These are phyloP conservation scores for Candida sp. DNA, from an alignment of 1,139 yeast genomes.

Conservation along the genomic window DNA sequence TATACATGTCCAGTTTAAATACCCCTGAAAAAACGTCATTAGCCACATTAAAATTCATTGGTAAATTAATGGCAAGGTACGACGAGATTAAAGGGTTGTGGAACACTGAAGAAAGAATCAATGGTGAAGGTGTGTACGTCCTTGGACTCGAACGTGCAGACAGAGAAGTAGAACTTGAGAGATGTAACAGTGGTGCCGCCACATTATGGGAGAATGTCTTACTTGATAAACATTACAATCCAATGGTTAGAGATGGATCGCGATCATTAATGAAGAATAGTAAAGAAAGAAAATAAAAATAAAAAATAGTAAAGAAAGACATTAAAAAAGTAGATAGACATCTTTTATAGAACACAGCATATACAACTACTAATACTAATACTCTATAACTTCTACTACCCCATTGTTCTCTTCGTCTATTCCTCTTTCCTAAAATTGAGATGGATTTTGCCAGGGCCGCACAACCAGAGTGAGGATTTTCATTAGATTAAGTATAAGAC, in stretches of 20 bases:
- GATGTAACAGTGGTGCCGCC: conserved; percentile 84
- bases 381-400: not conserved
- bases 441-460: not conserved
- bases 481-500: not conserved
- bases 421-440: not conserved
- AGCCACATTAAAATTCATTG: conserved; percentile 74
- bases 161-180: conserved; percentile 55
- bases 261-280: conserved; percentile 43
- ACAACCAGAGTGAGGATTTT: not conserved
- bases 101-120: conserved; percentile 82
- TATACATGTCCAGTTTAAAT: conserved; percentile 64
- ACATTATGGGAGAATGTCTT: conserved; percentile 85
- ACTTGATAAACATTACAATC: conserved; percentile 78
- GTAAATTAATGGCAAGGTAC: conserved; percentile 67
- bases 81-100: conserved; percentile 69
- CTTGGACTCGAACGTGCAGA: conserved; percentile 60
- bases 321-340: not conserved
- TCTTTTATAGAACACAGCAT: not conserved
- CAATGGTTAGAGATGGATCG: conserved; percentile 59
- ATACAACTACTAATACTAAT: no score
- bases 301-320: not conserved
- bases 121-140: conserved; percentile 63
- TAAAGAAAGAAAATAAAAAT: conserved; percentile 11
- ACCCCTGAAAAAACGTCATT: conserved; percentile 87
- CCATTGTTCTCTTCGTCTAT: not conserved